phyloP scores from a whole-genome alignment of 805 yeast species.

The Nakazawaea molendinolei region DNA sequence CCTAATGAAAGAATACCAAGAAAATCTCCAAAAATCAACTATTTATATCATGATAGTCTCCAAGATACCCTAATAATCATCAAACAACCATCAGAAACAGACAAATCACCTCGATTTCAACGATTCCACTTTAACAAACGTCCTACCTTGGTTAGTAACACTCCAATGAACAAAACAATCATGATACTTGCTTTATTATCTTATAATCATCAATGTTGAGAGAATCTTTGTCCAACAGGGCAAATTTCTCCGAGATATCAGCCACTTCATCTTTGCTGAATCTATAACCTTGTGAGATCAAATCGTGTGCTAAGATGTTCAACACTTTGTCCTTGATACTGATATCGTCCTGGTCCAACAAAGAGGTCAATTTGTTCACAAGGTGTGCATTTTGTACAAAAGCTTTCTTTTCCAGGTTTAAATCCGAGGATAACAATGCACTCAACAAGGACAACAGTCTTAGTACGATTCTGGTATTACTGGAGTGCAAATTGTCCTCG shows the following conservation, averaged over 20 bases:
- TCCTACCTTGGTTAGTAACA: slow-evolving; percentile 17
- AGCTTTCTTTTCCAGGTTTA: slow-evolving; percentile 30
- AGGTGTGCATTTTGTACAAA: slow-evolving; percentile 32
- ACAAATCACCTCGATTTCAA: no score
- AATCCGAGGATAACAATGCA: slow-evolving; percentile 52
- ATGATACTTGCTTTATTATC: slow-evolving; percentile 37
- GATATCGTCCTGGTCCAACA: slow-evolving; percentile 31
- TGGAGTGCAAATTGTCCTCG: slow-evolving; percentile 13
- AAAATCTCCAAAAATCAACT: no score
- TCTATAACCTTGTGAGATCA: slow-evolving; percentile 36
- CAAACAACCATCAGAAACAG: no score
- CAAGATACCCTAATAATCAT: no score
- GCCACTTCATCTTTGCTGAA: slow-evolving; percentile 38
- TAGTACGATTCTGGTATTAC: slow-evolving; percentile 36
- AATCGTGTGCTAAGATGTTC: slow-evolving; percentile 36
- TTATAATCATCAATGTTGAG: slow-evolving; percentile 50
- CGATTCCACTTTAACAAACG: slow-evolving; percentile 30
- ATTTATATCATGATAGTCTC: no score
- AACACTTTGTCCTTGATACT: slow-evolving; percentile 53
- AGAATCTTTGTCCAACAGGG: slow-evolving; percentile 37
- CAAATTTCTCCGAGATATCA: slow-evolving; percentile 29
- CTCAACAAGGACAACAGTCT: slow-evolving; percentile 52
- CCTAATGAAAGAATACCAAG: no score
- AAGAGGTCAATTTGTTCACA: slow-evolving; percentile 25
- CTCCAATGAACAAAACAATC: slow-evolving; percentile 7